phyloP scores from a whole-genome alignment of 345 rosid species.

The Diplotaxis tenuifolia region DNA sequence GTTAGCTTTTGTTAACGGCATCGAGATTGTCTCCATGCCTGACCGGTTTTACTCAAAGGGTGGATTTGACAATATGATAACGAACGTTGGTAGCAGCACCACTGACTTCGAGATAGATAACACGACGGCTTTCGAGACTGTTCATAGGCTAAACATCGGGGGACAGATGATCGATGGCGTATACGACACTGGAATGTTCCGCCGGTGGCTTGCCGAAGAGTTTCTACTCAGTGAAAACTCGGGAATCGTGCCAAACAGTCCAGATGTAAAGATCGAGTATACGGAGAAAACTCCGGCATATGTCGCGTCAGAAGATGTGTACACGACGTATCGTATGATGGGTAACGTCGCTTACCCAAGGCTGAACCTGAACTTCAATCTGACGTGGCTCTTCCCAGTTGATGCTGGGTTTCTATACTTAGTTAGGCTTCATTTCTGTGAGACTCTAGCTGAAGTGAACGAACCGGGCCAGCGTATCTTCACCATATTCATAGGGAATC shows the following conservation, averaged over 20 bases:
- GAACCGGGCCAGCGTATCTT: background rate
- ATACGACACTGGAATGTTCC: constrained; percentile 31
- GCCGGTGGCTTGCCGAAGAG: constrained; percentile 35
- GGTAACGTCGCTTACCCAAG: background rate
- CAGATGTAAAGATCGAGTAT: background rate
- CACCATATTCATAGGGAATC: background rate
- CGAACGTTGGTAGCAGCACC: background rate
- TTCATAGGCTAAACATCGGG: constrained; percentile 39
- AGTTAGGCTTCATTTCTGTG: background rate
- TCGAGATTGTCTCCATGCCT: constrained; percentile 44
- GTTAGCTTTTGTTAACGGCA: constrained; percentile 40
- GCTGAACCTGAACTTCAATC: constrained; percentile 7
- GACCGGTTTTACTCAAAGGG: constrained; percentile 27
- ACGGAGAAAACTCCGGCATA: background rate
- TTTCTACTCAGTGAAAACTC: background rate
- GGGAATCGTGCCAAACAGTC: rapidly evolving
- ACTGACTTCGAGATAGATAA: background rate
- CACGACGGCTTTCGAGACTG: constrained; percentile 29
- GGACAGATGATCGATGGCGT: background rate
- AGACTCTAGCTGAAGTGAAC: background rate
- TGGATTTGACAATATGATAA: background rate
- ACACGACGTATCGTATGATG: constrained; percentile 3
- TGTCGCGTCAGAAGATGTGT: constrained; percentile 31
- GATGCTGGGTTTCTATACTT: background rate
- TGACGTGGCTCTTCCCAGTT: constrained; percentile 33